phyloP scores from a whole-genome alignment of 2,329 filamentous ascomycete genomes.

The Hypoxylon sp. region DNA sequence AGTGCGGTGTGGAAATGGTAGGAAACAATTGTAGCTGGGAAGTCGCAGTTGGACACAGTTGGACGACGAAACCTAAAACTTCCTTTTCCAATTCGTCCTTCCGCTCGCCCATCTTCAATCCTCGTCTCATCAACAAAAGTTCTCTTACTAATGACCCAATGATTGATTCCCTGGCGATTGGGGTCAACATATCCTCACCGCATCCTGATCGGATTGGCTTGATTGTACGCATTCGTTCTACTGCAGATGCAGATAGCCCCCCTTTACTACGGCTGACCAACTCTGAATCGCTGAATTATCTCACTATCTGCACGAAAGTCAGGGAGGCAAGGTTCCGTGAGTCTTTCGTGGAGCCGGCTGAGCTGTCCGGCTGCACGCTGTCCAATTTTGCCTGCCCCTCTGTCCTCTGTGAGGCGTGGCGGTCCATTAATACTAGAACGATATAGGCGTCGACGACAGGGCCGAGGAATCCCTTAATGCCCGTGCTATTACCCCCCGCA shows the following conservation, averaged over 20 bases:
- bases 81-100: slow-evolving; percentile 16
- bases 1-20: slow-evolving; percentile 12
- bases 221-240: slow-evolving; percentile 28
- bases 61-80: slow-evolving; percentile 13
- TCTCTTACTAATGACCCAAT: slow-evolving; percentile 24
- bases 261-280: slow-evolving; percentile 23
- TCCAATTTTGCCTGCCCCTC: slow-evolving; percentile 21
- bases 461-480: slow-evolving; percentile 42
- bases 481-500: slow-evolving; percentile 42
- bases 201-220: slow-evolving; percentile 37
- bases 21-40: background rate
- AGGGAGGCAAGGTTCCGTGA: slow-evolving; percentile 33
- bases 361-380: slow-evolving; percentile 39
- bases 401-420: slow-evolving; percentile 38
- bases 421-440: slow-evolving; percentile 40
- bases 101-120: slow-evolving; percentile 9
- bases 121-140: slow-evolving; percentile 15
- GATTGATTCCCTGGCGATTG: slow-evolving; percentile 23
- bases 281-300: slow-evolving; percentile 37
- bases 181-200: slow-evolving; percentile 39
- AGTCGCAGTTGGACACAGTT: slow-evolving; percentile 10
- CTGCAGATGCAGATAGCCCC: slow-evolving; percentile 40
- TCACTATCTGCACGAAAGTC: slow-evolving; percentile 39
- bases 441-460: slow-evolving; percentile 49
- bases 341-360: slow-evolving; percentile 42